A percentile compares a stretch with the other conserved stretches of the same genome.
These are phyloP conservation scores for sorghum (Sorghum bicolor) DNA, from an alignment of 176 grass and related monocot species.

Conservation along the genomic window DNA sequence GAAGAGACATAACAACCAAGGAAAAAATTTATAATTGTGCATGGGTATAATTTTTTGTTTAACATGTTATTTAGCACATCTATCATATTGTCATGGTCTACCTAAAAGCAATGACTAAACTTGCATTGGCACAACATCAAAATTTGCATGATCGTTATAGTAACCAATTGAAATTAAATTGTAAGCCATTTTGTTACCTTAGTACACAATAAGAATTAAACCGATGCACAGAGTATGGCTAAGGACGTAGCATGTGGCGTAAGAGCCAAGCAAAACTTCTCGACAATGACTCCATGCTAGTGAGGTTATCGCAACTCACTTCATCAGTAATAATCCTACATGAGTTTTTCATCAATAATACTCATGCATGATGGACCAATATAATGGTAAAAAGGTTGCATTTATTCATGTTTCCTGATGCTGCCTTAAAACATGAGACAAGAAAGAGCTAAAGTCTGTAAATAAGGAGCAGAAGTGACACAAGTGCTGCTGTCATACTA, in stretches of 20 bases:
- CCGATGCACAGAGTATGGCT: not conserved
- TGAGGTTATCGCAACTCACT: not conserved
- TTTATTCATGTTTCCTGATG: not conserved
- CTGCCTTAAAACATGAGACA: not conserved
- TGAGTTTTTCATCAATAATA: not conserved
- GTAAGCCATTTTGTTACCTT: not conserved
- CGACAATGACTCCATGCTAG: not conserved
- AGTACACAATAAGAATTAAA: not conserved
- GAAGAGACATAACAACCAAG: not conserved
- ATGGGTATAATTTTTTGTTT: not conserved
- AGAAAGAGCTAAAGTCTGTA: not conserved
- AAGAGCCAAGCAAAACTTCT: not conserved
- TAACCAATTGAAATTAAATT: not conserved
- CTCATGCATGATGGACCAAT: not conserved
- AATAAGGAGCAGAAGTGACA: not conserved
- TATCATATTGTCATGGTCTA: not conserved
- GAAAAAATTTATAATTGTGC: not conserved
- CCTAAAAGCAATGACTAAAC: not conserved
- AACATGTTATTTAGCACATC: not conserved
- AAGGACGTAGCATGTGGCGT: not conserved
- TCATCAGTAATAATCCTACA: not conserved
- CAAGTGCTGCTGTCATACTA: not conserved
- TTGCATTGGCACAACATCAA: not conserved
- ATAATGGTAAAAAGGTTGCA: not conserved
- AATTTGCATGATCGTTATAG: not conserved